Evolutionary conservation across 306 rosid species (phyloP), one percentile per base, ranked within the genome.

Genomic region (Quercus suber): DNA sequence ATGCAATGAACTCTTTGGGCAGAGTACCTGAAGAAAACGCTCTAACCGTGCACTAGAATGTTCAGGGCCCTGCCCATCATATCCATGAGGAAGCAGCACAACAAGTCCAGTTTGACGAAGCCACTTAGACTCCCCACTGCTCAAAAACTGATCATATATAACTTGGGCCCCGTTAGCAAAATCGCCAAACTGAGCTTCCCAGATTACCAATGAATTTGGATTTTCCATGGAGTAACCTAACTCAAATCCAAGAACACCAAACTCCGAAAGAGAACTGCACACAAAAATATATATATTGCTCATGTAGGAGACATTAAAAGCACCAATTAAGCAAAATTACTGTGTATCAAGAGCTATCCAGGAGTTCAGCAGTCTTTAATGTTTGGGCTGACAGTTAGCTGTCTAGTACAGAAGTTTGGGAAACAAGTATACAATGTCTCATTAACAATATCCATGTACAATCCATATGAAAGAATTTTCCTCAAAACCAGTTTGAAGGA

Each of bases 151-250:
- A 87, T 95, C 98, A 89, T 89, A 92, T 79, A 95, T 93, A 82
- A 93, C 98, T 73, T 95, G 97, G 79, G 98, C 98, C 55, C 99
- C 99, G 81, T 95, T 93, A 65, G 99, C 84, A 88, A 95, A 95
- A 87, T 95, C 99, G 41, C 99, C 99, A 88, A 95, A 95, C 49
- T 93, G 99, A 82, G 99, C 99, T 89, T 95, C 98, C 99, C 99
- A 95, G 56, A 95, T 87, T 73, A 95, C 88, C 89, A 95, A 84
- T 15, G 99, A 87, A 79, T 95, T 95, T 45, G 99, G 99, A 84
- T 86, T 95, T 85, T 95, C 99, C 99, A 95, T 93, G 5, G 96
- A 93, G 82, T 93, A 95, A 74, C 98, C 99, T 92, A 95, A 81
- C 82, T 95, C 99, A 84, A 95, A 95, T 80, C 98, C 98, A 84